Evolutionary conservation across 768 basidiomycete species (phyloP), one percentile per base, ranked within the genome.

Genomic region (Lanmaoa pseudosensibilis): DNA sequence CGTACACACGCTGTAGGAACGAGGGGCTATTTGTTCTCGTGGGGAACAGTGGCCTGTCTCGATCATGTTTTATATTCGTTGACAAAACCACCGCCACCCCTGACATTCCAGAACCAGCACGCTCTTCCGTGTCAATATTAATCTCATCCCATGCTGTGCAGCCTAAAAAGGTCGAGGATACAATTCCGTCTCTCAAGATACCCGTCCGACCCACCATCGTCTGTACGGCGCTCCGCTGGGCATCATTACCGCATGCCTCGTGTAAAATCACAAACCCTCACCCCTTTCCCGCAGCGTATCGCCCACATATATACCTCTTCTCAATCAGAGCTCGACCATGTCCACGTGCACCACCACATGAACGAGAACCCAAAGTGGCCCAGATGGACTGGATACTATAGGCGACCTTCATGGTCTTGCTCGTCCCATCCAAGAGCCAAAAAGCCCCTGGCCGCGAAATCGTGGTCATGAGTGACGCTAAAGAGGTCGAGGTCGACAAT

Each of bases 301-400:
- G 12, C 72, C 66, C n/a, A 39, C 58, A 51, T 50, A 51, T 50
- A 57, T 45, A 69, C 73, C 65, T 60, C 73, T 54, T 60, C 72
- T 43, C 56, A 69, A 46, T 75, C 78, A 5, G 80, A 82, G 49
- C 77, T 78, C 59, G 74, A 79, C 63, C 80, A 80, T 61, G 58
- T 56, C 30, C 65, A 64, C 34, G 54, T 62, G 6, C 40, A 50
- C 30, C 67, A 68, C 16, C 65, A 59, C 21, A 70, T 68, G 19
- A 75, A 74, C n/a, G 75, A 65, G 75, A 65, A 27, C 73, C 73
- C 32, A 76, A 80, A n/a, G 78, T 5, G 2, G 65, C 62, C 45
- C 64, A 91, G 80, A 92, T 92, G 87, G 88, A 90, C 62, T 90
- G 88, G 88, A 87, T 92, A n/a, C n/a, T n/a, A n/a, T n/a, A 56